Conservation (phyloP, 1,284 basidiomycete species). For the Ceraceosorus guamensis region DNA sequence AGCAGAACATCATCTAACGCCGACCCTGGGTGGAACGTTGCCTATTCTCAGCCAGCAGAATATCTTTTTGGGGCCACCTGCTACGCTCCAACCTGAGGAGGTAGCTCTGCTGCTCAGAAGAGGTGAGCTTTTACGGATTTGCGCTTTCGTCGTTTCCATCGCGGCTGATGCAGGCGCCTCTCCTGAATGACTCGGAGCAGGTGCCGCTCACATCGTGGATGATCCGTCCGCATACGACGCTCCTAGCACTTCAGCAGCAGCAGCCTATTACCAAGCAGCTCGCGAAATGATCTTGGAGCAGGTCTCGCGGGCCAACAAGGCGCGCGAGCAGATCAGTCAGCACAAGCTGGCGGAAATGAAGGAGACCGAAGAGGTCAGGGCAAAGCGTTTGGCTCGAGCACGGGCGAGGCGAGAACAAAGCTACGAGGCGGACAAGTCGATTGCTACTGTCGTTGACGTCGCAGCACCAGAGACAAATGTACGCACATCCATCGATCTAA, state of each 20-base stretch:
- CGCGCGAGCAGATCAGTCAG: background rate
- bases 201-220: too few species aligned
- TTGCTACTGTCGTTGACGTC: background rate
- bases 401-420: background rate
- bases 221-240: background rate
- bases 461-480: too few species aligned
- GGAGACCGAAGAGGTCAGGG: background rate
- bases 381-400: background rate
- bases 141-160: too few species aligned
- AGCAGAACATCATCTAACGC: background rate
- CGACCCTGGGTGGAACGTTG: background rate
- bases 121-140: too few species aligned
- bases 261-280: background rate
- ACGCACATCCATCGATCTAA: background rate
- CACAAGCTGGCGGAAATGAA: background rate
- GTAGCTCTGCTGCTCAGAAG: background rate
- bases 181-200: too few species aligned
- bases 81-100: background rate
- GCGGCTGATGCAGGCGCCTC: too few species aligned
- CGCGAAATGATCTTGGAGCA: background rate
- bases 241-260: background rate
- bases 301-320: background rate
- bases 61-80: background rate
- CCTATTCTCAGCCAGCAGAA: background rate
- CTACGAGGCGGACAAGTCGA: background rate